A percentile compares a stretch with the other conserved stretches of the same genome.
These are phyloP conservation scores for Kwoniella mangroviensis DNA, from an alignment of 768 basidiomycete species.

Conservation along the genomic window DNA sequence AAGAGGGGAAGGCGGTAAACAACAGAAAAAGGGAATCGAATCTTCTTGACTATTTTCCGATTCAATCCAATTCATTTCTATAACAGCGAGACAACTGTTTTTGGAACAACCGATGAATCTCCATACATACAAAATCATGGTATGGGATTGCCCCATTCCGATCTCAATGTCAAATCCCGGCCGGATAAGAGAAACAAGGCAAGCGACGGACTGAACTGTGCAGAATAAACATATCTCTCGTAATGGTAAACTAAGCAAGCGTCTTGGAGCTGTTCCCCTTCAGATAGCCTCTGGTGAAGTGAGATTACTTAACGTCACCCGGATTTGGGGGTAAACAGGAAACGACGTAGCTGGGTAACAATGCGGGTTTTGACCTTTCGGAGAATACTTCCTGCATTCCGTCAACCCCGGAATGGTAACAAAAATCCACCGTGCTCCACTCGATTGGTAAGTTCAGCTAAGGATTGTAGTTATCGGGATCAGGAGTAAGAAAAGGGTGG, in stretches of 20 bases:
- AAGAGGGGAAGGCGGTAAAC: neutral
- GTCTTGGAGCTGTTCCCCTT: too few species aligned
- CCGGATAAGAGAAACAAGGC: neutral
- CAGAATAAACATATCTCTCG: too few species aligned
- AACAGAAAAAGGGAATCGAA: constrained; percentile 4
- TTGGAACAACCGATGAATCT: neutral
- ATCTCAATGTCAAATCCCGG: neutral
- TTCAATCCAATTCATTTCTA: neutral
- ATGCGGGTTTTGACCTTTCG: neutral
- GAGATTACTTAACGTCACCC: neutral
- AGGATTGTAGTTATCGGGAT: neutral
- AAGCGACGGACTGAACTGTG: neutral
- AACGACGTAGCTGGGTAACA: neutral
- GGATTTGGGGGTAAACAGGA: neutral
- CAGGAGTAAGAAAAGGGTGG: neutral
- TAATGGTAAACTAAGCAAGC: too few species aligned
- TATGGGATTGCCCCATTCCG: neutral
- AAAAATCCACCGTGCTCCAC: neutral
- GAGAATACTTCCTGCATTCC: constrained; percentile 1
- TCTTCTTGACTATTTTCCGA: constrained; percentile 6
- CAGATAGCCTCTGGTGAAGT: neutral
- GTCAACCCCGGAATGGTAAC: constrained; percentile 6
- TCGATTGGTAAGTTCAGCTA: neutral
- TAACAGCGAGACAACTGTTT: neutral
- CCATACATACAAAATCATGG: too few species aligned